Conservation (phyloP, 352 stramenopile genomes). For the Aphanomyces astaci region DNA sequence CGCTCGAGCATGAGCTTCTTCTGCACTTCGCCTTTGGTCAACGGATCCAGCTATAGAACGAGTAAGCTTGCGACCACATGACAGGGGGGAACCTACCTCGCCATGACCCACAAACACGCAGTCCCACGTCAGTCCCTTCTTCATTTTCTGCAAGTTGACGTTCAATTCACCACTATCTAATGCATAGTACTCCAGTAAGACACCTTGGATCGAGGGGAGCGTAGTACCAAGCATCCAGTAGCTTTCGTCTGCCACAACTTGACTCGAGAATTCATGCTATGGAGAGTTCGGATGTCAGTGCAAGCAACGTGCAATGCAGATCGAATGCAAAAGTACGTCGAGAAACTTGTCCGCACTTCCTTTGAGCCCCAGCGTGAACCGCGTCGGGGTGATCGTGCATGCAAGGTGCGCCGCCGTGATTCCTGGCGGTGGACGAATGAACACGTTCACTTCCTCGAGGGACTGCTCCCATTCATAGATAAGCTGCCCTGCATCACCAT, state of each 20-base stretch:
- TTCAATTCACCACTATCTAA: slow-evolving; percentile 82
- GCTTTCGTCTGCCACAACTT: slow-evolving; percentile 90
- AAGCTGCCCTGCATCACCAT: slow-evolving; percentile 37
- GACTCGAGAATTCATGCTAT: slow-evolving; percentile 86
- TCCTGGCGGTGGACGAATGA: slow-evolving; percentile 85
- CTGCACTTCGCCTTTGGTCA: slow-evolving; percentile 89
- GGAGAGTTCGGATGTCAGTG: background rate
- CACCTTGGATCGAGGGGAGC: background rate
- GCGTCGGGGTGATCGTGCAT: slow-evolving; percentile 83
- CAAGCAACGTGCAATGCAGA: background rate
- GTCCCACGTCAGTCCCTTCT: slow-evolving; percentile 92
- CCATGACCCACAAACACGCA: slow-evolving; percentile 82
- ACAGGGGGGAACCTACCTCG: slow-evolving; percentile 34
- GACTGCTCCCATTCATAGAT: slow-evolving; percentile 98
- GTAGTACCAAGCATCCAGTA: slow-evolving; percentile 91
- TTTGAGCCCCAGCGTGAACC: slow-evolving; percentile 86
- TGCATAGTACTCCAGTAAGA: background rate
- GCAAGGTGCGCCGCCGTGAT: slow-evolving; percentile 77
- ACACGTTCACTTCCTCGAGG: slow-evolving; percentile 93
- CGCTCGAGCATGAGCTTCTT: slow-evolving; percentile 96
- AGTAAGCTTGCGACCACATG: background rate
- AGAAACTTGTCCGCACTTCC: slow-evolving; percentile 87
- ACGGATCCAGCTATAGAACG: slow-evolving; percentile 85
- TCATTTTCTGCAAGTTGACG: slow-evolving; percentile 94
- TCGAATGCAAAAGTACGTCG: slow-evolving; percentile 65